Conservation (phyloP, 108 stramenopile genomes). For the Heterococcus sp. region DNA sequence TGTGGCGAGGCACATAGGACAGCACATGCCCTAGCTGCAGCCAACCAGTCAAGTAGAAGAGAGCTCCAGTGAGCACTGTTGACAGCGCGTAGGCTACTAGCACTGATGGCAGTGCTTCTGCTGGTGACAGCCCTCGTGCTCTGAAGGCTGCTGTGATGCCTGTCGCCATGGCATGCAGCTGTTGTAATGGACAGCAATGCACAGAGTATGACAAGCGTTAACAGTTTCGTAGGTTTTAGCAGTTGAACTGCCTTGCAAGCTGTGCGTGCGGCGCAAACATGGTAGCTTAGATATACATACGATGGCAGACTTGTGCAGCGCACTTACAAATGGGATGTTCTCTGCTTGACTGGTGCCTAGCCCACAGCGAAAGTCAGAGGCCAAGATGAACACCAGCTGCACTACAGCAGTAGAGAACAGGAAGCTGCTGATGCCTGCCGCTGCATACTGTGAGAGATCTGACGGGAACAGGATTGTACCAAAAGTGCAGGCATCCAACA, state of each 20-base stretch:
- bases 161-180: not conserved
- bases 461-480: constrained; percentile 3
- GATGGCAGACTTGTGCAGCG: too few species aligned
- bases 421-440: not conserved
- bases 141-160: not conserved
- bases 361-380: not conserved
- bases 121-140: not conserved
- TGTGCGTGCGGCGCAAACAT: too few species aligned
- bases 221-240: too few species aligned
- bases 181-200: too few species aligned
- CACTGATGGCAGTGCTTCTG: constrained; percentile 68
- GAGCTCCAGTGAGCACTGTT: constrained; percentile 67
- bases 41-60: constrained; percentile 68
- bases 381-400: not conserved
- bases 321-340: constrained; percentile 1
- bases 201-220: too few species aligned
- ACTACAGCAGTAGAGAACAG: not conserved
- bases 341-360: not conserved
- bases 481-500: constrained; percentile 9
- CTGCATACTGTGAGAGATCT: not conserved
- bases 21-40: constrained; percentile 67
- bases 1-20: constrained; percentile 76
- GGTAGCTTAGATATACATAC: too few species aligned
- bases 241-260: too few species aligned
- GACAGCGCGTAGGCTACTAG: constrained; percentile 67